Conservation (phyloP, 1,139 yeast genomes). For the Spathaspora sp. region DNA sequence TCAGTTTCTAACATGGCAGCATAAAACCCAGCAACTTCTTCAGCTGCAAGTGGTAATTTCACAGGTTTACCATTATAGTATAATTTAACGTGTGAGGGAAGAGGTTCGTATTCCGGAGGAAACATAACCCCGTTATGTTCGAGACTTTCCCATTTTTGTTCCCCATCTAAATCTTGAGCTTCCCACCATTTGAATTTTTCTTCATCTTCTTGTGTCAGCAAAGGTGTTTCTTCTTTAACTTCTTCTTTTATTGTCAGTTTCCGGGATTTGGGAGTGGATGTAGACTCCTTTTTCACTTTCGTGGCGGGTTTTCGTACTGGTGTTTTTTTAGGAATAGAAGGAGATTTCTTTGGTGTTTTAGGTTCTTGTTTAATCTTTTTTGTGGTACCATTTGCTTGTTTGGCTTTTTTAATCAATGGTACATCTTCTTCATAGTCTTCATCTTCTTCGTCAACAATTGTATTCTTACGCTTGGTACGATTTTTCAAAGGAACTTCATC, state of each 20-base stretch:
- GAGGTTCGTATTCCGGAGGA: constrained; percentile 88
- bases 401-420: constrained; percentile 10
- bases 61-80: constrained; percentile 77
- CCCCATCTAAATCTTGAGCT: constrained; percentile 65
- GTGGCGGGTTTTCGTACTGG: constrained; percentile 2
- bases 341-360: constrained; percentile 5
- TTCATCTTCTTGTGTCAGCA: constrained; percentile 45
- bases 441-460: constrained; percentile 4
- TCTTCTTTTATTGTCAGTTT: constrained; percentile 2
- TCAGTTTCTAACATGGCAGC: constrained; percentile 89
- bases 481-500: constrained; percentile 16
- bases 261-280: constrained; percentile 2
- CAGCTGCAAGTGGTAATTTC: constrained; percentile 74
- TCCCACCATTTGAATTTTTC: constrained; percentile 87
- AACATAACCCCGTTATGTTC: constrained; percentile 90
- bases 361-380: constrained; percentile 8
- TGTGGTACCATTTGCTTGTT: constrained; percentile 6
- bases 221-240: constrained; percentile 11
- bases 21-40: constrained; percentile 94
- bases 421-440: constrained; percentile 13
- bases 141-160: constrained; percentile 80
- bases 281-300: constrained; percentile 6
- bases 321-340: neutral
- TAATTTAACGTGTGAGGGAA: constrained; percentile 78
- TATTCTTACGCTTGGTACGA: constrained; percentile 2